Percentiles rank a stretch among this genome's conserved stretches.
Evolutionary conservation across 108 stramenopile species (phyloP).

Genomic region (Nannochloropsis salina): DNA sequence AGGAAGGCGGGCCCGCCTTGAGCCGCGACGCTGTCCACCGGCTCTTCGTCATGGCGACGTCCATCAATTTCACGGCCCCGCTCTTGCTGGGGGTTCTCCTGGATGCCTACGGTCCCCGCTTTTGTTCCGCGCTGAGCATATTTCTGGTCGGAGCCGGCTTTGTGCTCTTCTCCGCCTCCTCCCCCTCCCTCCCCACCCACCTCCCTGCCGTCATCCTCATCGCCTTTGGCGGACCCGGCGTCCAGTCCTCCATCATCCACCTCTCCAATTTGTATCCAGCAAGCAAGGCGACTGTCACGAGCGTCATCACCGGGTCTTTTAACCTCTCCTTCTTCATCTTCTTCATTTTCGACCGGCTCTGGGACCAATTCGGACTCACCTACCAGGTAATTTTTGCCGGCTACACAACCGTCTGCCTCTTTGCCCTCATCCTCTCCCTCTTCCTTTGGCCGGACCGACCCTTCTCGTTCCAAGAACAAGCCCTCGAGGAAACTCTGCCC

Average conservation of each 20-base stretch:
- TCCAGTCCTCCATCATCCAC: constrained; percentile 34
- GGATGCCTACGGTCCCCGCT: constrained; percentile 31
- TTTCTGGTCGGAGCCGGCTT: constrained; percentile 28
- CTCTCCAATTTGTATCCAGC: constrained; percentile 31
- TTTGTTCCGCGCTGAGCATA: constrained; percentile 16
- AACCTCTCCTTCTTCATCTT: constrained; percentile 36
- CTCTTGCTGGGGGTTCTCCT: constrained; percentile 28
- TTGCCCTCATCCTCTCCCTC: background rate
- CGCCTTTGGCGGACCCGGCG: constrained; percentile 42
- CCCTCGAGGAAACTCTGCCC: background rate
- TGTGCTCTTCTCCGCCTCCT: background rate
- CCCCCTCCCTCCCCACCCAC: background rate
- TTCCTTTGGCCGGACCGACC: constrained; percentile 35
- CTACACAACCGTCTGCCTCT: constrained; percentile 25
- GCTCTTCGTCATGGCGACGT: constrained; percentile 28
- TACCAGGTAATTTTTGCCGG: constrained; percentile 27
- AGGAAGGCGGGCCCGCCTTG: constrained; percentile 5
- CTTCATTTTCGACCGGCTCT: constrained; percentile 32
- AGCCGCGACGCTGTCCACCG: background rate
- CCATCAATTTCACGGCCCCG: constrained; percentile 28
- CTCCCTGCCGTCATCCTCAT: constrained; percentile 22
- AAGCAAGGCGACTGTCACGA: constrained; percentile 19
- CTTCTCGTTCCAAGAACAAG: background rate
- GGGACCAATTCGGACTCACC: constrained; percentile 16
- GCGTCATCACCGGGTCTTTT: constrained; percentile 33